phyloP scores from a whole-genome alignment of 441 rosid species.

The Pelargonium fulgidum region DNA sequence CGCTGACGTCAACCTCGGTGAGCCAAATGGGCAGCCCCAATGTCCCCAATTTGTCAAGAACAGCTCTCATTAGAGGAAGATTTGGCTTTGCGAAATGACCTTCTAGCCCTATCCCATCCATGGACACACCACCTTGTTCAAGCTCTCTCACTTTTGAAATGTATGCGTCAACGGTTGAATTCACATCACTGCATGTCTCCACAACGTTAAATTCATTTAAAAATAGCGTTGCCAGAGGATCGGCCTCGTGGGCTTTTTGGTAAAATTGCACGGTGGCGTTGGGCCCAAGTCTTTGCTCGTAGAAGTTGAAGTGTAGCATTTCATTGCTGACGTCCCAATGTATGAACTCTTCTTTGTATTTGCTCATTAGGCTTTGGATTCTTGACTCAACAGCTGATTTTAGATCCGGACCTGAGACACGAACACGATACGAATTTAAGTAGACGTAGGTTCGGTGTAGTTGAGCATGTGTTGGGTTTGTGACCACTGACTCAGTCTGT shows the following conservation, averaged over 20 bases:
- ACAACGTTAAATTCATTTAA: conserved; percentile 73
- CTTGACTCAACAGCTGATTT: conserved; percentile 46
- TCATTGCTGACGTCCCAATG: conserved; percentile 93
- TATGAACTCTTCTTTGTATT: conserved; percentile 61
- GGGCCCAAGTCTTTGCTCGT: conserved; percentile 53
- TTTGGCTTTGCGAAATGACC: conserved; percentile 63
- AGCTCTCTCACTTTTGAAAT: conserved; percentile 50
- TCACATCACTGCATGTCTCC: conserved; percentile 62
- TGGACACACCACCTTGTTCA: conserved; percentile 34
- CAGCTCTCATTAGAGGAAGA: conserved; percentile 58
- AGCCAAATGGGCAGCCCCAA: conserved; percentile 71
- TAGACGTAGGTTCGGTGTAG: too few relatives aligned
- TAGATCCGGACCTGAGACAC: conserved; percentile 27
- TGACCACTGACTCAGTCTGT: too few relatives aligned
- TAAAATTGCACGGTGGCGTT: conserved; percentile 56
- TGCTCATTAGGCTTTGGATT: conserved; percentile 61
- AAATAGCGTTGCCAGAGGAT: conserved; percentile 59
- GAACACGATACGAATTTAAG: too few relatives aligned
- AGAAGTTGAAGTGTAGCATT: conserved; percentile 81
- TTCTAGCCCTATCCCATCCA: conserved; percentile 74
- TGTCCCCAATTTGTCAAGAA: conserved; percentile 59
- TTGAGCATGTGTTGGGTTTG: too few relatives aligned
- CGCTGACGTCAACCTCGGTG: conserved; percentile 71
- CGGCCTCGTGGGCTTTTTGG: conserved; percentile 42
- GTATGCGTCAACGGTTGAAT: conserved; percentile 59